phyloP scores from a whole-genome alignment of 208 protist species.

The Novymonas esmeraldas region DNA sequence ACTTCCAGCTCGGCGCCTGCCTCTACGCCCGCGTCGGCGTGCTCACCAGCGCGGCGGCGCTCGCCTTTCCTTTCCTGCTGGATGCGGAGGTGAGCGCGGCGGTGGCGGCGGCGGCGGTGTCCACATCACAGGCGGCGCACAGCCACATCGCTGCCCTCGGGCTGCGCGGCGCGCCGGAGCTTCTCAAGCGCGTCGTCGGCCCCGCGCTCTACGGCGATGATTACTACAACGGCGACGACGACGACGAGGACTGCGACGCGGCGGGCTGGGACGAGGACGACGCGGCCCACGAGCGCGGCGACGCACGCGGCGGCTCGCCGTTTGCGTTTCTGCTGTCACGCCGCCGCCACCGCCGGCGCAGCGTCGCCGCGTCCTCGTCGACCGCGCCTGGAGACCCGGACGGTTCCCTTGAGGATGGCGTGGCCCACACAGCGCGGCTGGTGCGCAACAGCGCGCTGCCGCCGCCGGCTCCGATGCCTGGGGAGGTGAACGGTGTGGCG shows the following conservation, averaged over 20 bases:
- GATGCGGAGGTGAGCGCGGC: conserved; percentile 20
- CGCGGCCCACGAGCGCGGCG: neutral
- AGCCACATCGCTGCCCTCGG: neutral
- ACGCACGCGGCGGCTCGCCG: conserved; percentile 4
- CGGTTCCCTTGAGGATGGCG: conserved; percentile 1
- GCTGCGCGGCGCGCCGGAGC: neutral
- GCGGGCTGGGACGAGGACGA: neutral
- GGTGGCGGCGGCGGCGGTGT: conserved; percentile 6
- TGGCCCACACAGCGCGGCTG: conserved; percentile 27
- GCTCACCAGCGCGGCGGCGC: conserved; percentile 28
- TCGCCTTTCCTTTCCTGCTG: conserved; percentile 31
- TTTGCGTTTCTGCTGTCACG: conserved; percentile 10
- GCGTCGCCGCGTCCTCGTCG: neutral
- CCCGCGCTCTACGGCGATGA: neutral
- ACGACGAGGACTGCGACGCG: neutral
- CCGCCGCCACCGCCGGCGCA: neutral
- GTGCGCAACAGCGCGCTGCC: conserved; percentile 33
- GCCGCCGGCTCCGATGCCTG: conserved; percentile 17
- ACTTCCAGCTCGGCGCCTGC: conserved; percentile 87
- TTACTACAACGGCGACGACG: neutral
- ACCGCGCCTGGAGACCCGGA: neutral
- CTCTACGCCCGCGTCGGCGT: conserved; percentile 79
- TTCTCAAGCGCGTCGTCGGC: neutral
- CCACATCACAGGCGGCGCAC: neutral
- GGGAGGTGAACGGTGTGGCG: neutral